These are phyloP conservation scores for Suillus alpinus DNA, from an alignment of 768 basidiomycete species.

Conservation along the genomic window DNA sequence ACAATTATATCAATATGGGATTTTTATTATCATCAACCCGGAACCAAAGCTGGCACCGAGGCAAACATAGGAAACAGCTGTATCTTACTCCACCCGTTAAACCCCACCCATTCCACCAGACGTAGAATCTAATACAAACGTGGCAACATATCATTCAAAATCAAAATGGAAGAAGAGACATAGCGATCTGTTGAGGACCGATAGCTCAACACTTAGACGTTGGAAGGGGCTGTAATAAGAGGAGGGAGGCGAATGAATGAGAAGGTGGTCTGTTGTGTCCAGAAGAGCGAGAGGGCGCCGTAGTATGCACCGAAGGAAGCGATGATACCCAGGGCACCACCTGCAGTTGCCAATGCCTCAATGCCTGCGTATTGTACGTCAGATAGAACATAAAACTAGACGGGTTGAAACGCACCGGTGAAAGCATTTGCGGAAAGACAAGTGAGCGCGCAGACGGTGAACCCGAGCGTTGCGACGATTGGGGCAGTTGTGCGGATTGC, in stretches of 20 bases:
- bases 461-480: constrained; percentile 19
- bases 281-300: constrained; percentile 22
- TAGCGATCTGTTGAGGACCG: not conserved
- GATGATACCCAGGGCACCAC: constrained; percentile 24
- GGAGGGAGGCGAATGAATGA: constrained; percentile 26
- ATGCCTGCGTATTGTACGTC: constrained; percentile 15
- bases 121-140: no score
- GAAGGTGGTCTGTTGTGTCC: constrained; percentile 28
- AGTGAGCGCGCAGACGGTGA: constrained; percentile 21
- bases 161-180: not conserved
- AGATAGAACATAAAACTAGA: not conserved
- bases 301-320: constrained; percentile 30
- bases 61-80: not conserved
- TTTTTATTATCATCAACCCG: not conserved
- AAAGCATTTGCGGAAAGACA: constrained; percentile 25
- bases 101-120: not conserved
- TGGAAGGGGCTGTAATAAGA: constrained; percentile 16
- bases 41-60: not conserved
- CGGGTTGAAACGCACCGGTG: constrained; percentile 17
- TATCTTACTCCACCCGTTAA: not conserved
- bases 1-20: not conserved
- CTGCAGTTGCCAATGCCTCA: constrained; percentile 22
- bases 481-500: constrained; percentile 25
- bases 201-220: constrained; percentile 3
- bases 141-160: not conserved